Base-by-base conservation (phyloP, 2,329 filamentous ascomycete genomes). In the Dothidotthia symphoricarpi region DNA sequence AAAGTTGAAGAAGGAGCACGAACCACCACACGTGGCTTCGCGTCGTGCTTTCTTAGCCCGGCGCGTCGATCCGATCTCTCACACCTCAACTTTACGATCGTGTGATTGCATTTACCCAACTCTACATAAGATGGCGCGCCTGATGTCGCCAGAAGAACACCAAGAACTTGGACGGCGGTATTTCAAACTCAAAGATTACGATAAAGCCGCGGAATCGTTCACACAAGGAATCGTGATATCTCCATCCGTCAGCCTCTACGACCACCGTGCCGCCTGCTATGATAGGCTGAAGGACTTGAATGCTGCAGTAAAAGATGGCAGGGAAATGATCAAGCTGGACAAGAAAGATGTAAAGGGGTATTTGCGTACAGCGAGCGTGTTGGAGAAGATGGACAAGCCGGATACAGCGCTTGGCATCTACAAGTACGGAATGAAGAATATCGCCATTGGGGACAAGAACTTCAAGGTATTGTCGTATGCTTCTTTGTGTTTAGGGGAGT, bases 361-460 rank as follows among this genome's bases (percentile, higher is more conserved):
- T 55, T 56, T 82, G 17, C 74, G 78, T 36, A 75, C 75, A 16
- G 77, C 72, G 3, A 74, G 73, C 39, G 51, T 72, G 6, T 56
- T 75, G 10, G 57, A 69, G 33, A 71, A 70, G 41, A 72, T 75
- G 63, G 67, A 70, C 9, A 79, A 76, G 52, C 57, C 65, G 2
- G 69, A 73, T n/a, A 72, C 71, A 16, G 80, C 80, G 5, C 51
- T 78, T 10, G 70, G 74, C 9, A 72, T 81, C 16, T 82, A 81
- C 59, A 69, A 73, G 16, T 75, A 78, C 53, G 80, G 76, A n/a
- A 62, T 82, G 47, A 76, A 74, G 43, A 70, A 66, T 30, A 66
- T 81, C 14, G 64, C 70, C 8, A 54, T 64, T n/a, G 57, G 66
- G 3, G 50, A 61, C 24, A 52, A 56, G 36, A 55, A 61, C 34